Evolutionary conservation across 805 yeast species (phyloP).

Genomic region (Debaryomyces maramus): DNA sequence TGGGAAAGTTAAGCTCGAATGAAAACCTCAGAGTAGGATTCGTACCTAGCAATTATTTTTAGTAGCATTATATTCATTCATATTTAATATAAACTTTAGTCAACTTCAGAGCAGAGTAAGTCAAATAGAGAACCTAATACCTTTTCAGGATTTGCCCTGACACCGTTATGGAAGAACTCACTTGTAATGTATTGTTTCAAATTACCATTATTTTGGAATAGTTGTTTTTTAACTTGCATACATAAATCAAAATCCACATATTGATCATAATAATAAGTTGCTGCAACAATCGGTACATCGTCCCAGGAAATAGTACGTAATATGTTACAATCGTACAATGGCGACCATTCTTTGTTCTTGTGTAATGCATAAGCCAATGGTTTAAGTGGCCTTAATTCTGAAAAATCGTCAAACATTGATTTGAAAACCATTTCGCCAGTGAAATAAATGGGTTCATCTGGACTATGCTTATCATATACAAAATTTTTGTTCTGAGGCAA

Average conservation of each 20-base stretch:
- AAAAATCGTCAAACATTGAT: conserved; percentile 50
- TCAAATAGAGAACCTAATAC: conserved; percentile 42
- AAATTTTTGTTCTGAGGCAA: conserved; percentile 23
- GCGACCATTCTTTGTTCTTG: conserved; percentile 33
- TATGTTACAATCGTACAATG: conserved; percentile 33
- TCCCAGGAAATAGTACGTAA: conserved; percentile 31
- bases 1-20: conserved; percentile 24
- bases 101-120: conserved; percentile 41
- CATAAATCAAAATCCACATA: conserved; percentile 51
- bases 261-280: conserved; percentile 49
- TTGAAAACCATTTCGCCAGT: conserved; percentile 59
- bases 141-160: conserved; percentile 40
- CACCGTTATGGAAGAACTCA: conserved; percentile 53
- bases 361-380: conserved; percentile 41
- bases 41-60: conserved; percentile 32
- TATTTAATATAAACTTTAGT: conserved; percentile 19
- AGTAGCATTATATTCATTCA: conserved; percentile 1
- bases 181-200: conserved; percentile 45
- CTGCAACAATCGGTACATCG: conserved; percentile 48
- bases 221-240: conserved; percentile 31
- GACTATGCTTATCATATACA: conserved; percentile 17
- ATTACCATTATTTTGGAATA: conserved; percentile 32
- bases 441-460: conserved; percentile 35
- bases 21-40: conserved; percentile 31
- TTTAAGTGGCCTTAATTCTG: conserved; percentile 40